Base-by-base conservation (phyloP, 306 rosid species). In the Acacia melanoxylon region DNA sequence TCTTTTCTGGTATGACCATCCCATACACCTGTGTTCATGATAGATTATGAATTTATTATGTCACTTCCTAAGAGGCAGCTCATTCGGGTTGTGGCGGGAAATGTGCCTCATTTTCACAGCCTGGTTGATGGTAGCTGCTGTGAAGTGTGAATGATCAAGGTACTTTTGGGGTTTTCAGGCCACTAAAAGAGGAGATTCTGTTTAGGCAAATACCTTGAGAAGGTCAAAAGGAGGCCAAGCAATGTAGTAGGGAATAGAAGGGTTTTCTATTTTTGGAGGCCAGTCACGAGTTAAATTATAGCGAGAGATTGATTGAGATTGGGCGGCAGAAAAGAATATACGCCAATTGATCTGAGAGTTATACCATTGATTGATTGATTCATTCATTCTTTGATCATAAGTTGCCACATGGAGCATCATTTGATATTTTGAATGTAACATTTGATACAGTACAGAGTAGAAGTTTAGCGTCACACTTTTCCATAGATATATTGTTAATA, bases 341-440 rank as follows among this genome's bases (percentile, higher is more conserved):
- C 85, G 80, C 84, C 75, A 44, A 59, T 82, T 19, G 78, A 59
- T 52, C 71, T 29, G 69, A 66, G 88, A 82, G 87, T 76, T 74
- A 88, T 56, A 83, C 35, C 35, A 83, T 76, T 58, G 13, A 22
- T 58, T 58, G 13, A 22, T 58, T 81, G 80, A 67, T 86, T 76
- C 52, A 87, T 93, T 89, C 88, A 68, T 91, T 85, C 81, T 75
- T 86, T 79, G 75, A 68, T 83, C 44, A 73, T 56, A 48, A 45
- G 75, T 72, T 82, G 80, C 85, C 82, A 58, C 54, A 80, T 52
- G 73, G 84, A 56, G 86, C 85, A 76, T 31, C 65, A 62, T 68
- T 68, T 59, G 78, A 68, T 79, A 76, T 78, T 78, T 81, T 88
- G 62, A 80, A 75, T 88, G 87, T 82, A 80, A 82, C 61, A 56